These are phyloP conservation scores for Vararia minispora DNA, from an alignment of 768 basidiomycete species.

Conservation along the genomic window DNA sequence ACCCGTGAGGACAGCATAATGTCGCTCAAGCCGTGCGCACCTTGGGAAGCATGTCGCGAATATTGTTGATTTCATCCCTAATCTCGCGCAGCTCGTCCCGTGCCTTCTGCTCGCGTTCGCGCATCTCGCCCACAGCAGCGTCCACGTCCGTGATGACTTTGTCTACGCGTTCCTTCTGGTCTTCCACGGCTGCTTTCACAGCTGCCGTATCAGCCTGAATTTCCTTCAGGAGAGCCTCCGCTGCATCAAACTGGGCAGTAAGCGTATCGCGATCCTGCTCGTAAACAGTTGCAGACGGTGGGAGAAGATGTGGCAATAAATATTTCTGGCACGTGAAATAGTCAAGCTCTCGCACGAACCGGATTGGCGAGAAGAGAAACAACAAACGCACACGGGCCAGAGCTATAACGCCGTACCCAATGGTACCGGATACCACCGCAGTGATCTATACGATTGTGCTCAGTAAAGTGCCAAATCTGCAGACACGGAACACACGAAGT, in stretches of 20 bases:
- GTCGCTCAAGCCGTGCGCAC: constrained; percentile 30
- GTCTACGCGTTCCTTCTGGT: constrained; percentile 64
- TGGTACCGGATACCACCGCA: constrained; percentile 77
- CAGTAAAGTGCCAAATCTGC: constrained; percentile 8
- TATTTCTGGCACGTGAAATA: constrained; percentile 56
- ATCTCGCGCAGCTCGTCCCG: constrained; percentile 87
- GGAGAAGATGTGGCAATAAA: constrained; percentile 80
- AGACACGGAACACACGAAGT: constrained; percentile 58
- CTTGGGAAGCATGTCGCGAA: constrained; percentile 90
- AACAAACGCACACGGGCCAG: constrained; percentile 54
- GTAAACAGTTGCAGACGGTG: constrained; percentile 81
- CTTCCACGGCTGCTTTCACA: constrained; percentile 61
- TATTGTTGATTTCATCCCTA: constrained; percentile 79
- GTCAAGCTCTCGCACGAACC: constrained; percentile 1
- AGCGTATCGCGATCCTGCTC: constrained; percentile 80
- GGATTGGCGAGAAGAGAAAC: background rate
- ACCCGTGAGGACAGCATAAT: constrained; percentile 3
- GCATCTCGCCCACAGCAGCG: constrained; percentile 60
- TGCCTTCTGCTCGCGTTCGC: constrained; percentile 65
- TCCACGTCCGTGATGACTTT: constrained; percentile 65
- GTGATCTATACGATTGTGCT: constrained; percentile 54
- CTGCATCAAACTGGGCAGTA: constrained; percentile 82
- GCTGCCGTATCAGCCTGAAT: constrained; percentile 70
- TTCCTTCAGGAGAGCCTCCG: constrained; percentile 68
- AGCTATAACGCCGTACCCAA: constrained; percentile 70